Percentiles rank a stretch among this genome's conserved stretches.
Conservation (phyloP, 139 green algal species). For the Ostreobium quekettii region DNA sequence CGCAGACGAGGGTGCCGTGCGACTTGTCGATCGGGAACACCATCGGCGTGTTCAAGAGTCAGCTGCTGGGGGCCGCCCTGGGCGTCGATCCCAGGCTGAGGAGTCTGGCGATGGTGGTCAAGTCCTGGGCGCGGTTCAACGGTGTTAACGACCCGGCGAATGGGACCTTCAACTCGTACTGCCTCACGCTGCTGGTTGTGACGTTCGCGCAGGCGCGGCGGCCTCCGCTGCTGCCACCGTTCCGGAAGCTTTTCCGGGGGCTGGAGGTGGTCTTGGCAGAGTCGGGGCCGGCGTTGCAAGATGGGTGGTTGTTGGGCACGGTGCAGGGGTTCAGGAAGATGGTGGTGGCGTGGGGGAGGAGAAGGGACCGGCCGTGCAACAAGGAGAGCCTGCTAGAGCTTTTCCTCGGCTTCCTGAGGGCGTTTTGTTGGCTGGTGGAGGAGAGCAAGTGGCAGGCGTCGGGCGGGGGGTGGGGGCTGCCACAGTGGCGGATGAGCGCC, state of each 20-base stretch:
- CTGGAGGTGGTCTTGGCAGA: not conserved
- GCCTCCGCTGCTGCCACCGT: not conserved
- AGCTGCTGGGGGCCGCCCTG: slow-evolving; percentile 21
- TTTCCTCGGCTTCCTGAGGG: no score
- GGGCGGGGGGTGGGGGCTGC: no score
- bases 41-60: slow-evolving; percentile 27
- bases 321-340: no score
- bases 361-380: no score
- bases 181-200: slow-evolving; percentile 56
- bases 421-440: no score
- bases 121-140: slow-evolving; percentile 62
- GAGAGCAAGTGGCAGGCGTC: no score
- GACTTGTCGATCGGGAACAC: slow-evolving; percentile 23
- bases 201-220: slow-evolving; percentile 27
- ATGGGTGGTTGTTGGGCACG: no score
- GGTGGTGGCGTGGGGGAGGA: no score
- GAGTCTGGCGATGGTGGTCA: slow-evolving; percentile 47
- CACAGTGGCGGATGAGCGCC: no score
- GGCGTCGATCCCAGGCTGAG: slow-evolving; percentile 13
- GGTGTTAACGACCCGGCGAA: slow-evolving; percentile 55
- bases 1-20: slow-evolving; percentile 17
- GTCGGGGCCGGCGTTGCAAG: no score
- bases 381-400: no score
- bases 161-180: slow-evolving; percentile 73
- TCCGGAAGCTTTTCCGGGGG: not conserved